Conservation (phyloP, 768 basidiomycete genomes). For the Phallus indusiatus region DNA sequence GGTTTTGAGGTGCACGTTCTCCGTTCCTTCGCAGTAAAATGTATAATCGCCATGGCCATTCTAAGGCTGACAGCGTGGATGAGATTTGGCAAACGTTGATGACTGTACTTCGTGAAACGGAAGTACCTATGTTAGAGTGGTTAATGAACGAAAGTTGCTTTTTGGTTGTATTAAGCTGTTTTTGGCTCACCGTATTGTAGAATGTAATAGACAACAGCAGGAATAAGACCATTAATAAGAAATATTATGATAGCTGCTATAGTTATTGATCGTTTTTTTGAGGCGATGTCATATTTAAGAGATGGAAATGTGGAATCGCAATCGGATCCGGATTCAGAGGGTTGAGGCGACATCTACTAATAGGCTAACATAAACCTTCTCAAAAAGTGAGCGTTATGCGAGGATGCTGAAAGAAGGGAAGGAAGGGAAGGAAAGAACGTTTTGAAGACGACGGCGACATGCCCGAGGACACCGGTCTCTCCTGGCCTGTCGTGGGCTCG, state of each 20-base stretch:
- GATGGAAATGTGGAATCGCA: too few relatives aligned
- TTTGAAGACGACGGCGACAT: too few relatives aligned
- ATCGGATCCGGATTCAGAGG: too few relatives aligned
- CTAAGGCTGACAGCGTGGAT: not conserved
- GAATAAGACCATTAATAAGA: not conserved
- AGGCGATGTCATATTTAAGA: conserved; percentile 2
- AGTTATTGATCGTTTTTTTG: not conserved
- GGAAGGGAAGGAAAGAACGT: too few relatives aligned
- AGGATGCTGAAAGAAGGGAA: too few relatives aligned
- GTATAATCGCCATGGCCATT: conserved; percentile 3
- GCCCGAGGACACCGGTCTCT: too few relatives aligned
- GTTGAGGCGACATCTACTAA: too few relatives aligned
- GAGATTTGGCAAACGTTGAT: not conserved
- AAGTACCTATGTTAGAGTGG: not conserved
- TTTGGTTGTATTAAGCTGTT: not conserved
- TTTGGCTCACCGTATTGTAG: not conserved
- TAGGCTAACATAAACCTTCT: too few relatives aligned
- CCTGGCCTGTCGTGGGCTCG: too few relatives aligned
- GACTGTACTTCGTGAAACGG: not conserved
- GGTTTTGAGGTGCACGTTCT: conserved; percentile 2
- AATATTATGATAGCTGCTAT: not conserved
- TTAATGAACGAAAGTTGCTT: too few relatives aligned
- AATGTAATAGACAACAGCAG: not conserved
- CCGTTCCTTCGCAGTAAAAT: not conserved
- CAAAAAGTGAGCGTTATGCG: too few relatives aligned